phyloP scores from a whole-genome alignment of 2,329 filamentous ascomycete species.

The Colletotrichum plurivorum region DNA sequence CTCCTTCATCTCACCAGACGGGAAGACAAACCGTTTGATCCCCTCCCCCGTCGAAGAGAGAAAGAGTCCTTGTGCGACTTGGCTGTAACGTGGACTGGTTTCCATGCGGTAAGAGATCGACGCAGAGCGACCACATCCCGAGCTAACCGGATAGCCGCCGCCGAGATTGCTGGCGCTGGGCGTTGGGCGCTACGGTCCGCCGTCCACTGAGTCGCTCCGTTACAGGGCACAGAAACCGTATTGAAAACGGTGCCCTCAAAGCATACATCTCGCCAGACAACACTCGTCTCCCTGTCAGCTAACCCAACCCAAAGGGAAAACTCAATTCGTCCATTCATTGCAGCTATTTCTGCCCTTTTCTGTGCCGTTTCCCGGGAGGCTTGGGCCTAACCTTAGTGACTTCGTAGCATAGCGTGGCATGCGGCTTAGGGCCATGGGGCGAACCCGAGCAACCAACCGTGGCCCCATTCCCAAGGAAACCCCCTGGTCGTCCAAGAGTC shows the following conservation, averaged over 20 bases:
- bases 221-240: no score
- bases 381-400: not conserved
- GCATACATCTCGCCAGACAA: no score
- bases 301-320: no score
- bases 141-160: constrained; percentile 38
- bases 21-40: no score
- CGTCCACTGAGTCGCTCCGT: no score
- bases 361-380: constrained; percentile 17
- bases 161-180: constrained; percentile 16
- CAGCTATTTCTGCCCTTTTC: not conserved
- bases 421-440: constrained; percentile 25
- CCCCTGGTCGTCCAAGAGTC: constrained; percentile 11
- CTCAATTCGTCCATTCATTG: no score
- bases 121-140: constrained; percentile 9
- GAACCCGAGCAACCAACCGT: constrained; percentile 17
- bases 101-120: constrained; percentile 8
- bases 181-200: no score
- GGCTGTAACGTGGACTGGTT: constrained; percentile 28
- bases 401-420: no score
- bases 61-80: constrained; percentile 7
- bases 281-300: no score
- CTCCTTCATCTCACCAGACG: no score
- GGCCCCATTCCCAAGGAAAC: not conserved
- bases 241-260: no score
- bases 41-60: no score